These are phyloP conservation scores for Stephanodiscus triporus DNA, from an alignment of 108 stramenopile genomes.

Conservation along the genomic window DNA sequence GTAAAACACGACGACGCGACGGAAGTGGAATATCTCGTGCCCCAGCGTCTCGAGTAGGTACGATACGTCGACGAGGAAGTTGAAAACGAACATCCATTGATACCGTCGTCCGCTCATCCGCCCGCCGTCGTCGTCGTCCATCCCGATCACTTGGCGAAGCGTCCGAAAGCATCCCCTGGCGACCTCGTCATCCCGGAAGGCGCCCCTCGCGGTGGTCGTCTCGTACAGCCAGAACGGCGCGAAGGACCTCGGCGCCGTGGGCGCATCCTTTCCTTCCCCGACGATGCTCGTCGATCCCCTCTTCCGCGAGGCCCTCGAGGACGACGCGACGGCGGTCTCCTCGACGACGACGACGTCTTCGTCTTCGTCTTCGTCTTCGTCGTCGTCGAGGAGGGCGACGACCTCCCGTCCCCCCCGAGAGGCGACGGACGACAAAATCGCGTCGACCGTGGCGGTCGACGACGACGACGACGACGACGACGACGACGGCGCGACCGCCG, in stretches of 20 bases:
- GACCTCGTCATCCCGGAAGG: neutral
- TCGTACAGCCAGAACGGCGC: constrained; percentile 29
- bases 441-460: no score
- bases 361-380: no score
- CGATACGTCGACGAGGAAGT: constrained; percentile 63
- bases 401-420: no score
- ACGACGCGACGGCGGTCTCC: no score
- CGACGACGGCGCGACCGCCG: no score
- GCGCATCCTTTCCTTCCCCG: no score
- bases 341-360: no score
- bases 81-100: constrained; percentile 64
- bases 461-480: no score
- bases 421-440: no score
- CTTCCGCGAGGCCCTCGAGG: no score
- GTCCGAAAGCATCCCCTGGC: constrained; percentile 62
- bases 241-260: neutral
- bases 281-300: no score
- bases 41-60: constrained; percentile 56
- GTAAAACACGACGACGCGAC: constrained; percentile 63
- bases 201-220: constrained; percentile 13
- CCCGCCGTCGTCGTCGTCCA: constrained; percentile 26
- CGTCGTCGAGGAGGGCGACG: no score
- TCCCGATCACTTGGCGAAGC: constrained; percentile 65
- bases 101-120: constrained; percentile 27
- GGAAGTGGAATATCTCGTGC: constrained; percentile 63